Percentiles rank a stretch among this genome's conserved stretches.
Evolutionary conservation across 805 yeast species (phyloP).

Genomic region (Starmerella cellae): DNA sequence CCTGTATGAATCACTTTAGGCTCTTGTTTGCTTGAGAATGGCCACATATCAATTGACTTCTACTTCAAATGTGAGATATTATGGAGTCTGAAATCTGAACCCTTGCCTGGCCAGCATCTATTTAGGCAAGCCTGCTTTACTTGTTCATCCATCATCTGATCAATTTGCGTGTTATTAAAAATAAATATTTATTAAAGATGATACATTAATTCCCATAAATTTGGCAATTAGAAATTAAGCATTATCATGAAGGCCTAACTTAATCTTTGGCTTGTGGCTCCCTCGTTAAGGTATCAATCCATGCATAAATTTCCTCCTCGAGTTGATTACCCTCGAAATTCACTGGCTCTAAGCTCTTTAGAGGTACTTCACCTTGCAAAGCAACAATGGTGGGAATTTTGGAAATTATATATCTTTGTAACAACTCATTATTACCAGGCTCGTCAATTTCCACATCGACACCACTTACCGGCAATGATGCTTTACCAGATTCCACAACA

Average conservation of each 20-base stretch:
- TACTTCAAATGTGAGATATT: too few relatives aligned
- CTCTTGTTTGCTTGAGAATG: conserved; percentile 32
- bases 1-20: conserved; percentile 30
- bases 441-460: conserved; percentile 65
- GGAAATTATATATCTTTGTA: conserved; percentile 42
- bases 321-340: conserved; percentile 23
- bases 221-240: too few relatives aligned
- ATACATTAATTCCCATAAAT: too few relatives aligned
- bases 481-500: conserved; percentile 34
- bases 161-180: too few relatives aligned
- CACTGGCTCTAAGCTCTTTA: conserved; percentile 28
- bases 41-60: conserved; percentile 43
- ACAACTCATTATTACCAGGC: conserved; percentile 45
- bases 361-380: conserved; percentile 50
- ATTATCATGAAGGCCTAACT: too few relatives aligned
- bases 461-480: conserved; percentile 41
- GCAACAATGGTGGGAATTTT: conserved; percentile 56
- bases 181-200: too few relatives aligned
- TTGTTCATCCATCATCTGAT: background rate
- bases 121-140: background rate
- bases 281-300: conserved; percentile 25
- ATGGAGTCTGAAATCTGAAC: background rate
- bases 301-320: conserved; percentile 26
- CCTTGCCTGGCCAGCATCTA: background rate
- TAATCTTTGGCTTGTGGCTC: background rate